Percentiles rank a stretch among this genome's conserved stretches.
phyloP scores from a whole-genome alignment of 495 filamentous ascomycete genomes.

The Entonaema liquescens region DNA sequence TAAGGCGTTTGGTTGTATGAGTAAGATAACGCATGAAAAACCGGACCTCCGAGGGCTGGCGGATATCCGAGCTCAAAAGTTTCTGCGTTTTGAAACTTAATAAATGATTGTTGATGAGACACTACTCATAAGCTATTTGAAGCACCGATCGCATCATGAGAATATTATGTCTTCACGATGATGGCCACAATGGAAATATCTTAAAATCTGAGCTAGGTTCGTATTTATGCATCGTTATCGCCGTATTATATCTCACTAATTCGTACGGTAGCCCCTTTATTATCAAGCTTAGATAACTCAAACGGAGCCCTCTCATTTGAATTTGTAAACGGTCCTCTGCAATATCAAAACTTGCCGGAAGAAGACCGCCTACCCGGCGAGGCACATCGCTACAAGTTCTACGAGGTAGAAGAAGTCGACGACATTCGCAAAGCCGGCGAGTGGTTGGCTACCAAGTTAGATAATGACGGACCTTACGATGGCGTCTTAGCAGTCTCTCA shows the following conservation, averaged over 20 bases:
- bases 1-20: neutral
- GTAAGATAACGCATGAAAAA: neutral
- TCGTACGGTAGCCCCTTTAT: constrained; percentile 41
- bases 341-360: constrained; percentile 54
- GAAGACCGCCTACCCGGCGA: constrained; percentile 17
- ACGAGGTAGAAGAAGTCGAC: constrained; percentile 47
- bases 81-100: neutral
- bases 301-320: constrained; percentile 55
- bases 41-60: constrained; percentile 24
- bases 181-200: constrained; percentile 65
- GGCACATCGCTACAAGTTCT: constrained; percentile 52
- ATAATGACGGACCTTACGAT: constrained; percentile 66
- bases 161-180: constrained; percentile 71
- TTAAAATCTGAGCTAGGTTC: constrained; percentile 68
- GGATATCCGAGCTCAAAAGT: constrained; percentile 22
- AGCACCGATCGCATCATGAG: constrained; percentile 51
- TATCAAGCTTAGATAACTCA: constrained; percentile 41
- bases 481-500: constrained; percentile 68
- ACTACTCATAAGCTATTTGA: neutral
- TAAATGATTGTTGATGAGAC: neutral
- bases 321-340: constrained; percentile 63
- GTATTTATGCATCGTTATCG: constrained; percentile 19
- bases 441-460: constrained; percentile 60
- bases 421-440: constrained; percentile 51
- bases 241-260: neutral